Evolutionary conservation across 1,284 basidiomycete species (phyloP).

Genomic region (Tilletia horrida): DNA sequence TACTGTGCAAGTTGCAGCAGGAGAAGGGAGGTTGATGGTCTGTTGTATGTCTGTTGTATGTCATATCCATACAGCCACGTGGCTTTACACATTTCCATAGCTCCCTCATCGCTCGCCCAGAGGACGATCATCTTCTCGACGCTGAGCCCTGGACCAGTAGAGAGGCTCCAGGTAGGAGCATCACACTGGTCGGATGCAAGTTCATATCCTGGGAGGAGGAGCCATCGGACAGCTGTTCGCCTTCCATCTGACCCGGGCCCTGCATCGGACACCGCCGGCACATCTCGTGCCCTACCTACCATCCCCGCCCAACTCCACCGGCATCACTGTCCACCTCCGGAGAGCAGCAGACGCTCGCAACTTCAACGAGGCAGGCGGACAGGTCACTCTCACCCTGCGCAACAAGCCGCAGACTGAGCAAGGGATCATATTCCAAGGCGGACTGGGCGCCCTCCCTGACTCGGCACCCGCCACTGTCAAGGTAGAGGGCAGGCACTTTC

Average conservation of each 20-base stretch:
- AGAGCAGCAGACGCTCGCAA: constrained; percentile 1
- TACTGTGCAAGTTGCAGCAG: too few species aligned
- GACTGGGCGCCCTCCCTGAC: neutral
- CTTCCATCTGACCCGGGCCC: constrained; percentile 43
- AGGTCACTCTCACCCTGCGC: neutral
- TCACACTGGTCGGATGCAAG: constrained; percentile 47
- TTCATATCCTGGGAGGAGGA: constrained; percentile 52
- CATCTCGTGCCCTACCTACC: neutral
- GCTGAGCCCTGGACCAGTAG: neutral
- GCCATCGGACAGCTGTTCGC: constrained; percentile 50
- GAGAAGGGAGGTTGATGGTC: too few species aligned
- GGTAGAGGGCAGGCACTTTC: too few species aligned
- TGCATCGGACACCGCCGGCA: neutral
- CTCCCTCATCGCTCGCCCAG: neutral
- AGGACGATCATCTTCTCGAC: neutral
- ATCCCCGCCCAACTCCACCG: neutral
- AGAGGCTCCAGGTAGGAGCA: neutral
- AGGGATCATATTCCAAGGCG: constrained; percentile 10
- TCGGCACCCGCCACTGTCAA: neutral
- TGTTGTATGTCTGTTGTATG: too few species aligned
- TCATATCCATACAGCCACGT: too few species aligned
- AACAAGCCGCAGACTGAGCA: neutral
- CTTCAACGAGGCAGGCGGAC: neutral
- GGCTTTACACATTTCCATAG: neutral
- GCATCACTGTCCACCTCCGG: constrained; percentile 6